Conservation (phyloP, 1,284 basidiomycete genomes). For the Schizophyllum commune region DNA sequence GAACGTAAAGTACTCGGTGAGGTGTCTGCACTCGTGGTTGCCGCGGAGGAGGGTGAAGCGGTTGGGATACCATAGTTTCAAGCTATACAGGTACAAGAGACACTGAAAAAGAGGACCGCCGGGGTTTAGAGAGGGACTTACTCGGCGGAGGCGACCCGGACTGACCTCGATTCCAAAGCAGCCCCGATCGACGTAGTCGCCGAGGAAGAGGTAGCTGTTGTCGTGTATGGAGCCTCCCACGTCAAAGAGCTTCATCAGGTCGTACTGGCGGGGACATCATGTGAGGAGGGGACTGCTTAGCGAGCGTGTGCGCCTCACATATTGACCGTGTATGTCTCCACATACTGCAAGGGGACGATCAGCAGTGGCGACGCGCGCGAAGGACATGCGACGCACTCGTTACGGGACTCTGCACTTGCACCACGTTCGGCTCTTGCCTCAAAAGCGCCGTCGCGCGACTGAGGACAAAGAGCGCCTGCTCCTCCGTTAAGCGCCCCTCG, state of each 20-base stretch:
- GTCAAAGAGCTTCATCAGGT: constrained; percentile 97
- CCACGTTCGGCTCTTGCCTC: constrained; percentile 78
- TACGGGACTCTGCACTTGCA: constrained; percentile 85
- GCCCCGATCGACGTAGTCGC: constrained; percentile 97
- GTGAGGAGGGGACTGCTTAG: background rate
- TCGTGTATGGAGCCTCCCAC: constrained; percentile 87
- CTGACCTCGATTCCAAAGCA: constrained; percentile 80
- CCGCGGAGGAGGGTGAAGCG: constrained; percentile 89
- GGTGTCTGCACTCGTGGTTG: constrained; percentile 96
- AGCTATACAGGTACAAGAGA: constrained; percentile 80
- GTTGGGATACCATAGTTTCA: constrained; percentile 93
- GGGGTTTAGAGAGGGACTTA: background rate
- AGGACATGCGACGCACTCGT: constrained; percentile 37
- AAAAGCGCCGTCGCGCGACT: constrained; percentile 72
- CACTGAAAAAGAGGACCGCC: constrained; percentile 33
- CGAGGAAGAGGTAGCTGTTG: constrained; percentile 92
- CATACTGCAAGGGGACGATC: constrained; percentile 39
- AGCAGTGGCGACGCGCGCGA: background rate
- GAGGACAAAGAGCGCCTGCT: constrained; percentile 86
- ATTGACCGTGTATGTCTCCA: constrained; percentile 98
- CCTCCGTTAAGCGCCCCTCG: constrained; percentile 82
- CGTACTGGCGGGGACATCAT: constrained; percentile 53
- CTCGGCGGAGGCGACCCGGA: background rate
- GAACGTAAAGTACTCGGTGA: constrained; percentile 97
- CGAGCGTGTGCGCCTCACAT: constrained; percentile 48